Conservation (phyloP, 1,284 basidiomycete species). For the Moniliophthora roreri region DNA sequence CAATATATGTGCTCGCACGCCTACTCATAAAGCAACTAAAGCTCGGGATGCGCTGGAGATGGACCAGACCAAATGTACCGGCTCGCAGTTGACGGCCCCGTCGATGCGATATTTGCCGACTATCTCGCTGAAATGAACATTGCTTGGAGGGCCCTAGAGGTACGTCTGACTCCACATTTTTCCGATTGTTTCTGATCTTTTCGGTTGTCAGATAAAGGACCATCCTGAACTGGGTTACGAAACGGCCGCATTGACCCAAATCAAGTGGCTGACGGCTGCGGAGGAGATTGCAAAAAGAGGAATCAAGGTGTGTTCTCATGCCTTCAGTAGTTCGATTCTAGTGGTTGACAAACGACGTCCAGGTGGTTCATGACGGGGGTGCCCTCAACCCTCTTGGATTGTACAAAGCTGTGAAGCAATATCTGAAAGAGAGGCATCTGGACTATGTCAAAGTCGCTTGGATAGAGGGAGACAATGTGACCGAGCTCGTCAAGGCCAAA, state of each 20-base stretch:
- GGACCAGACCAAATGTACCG: constrained; percentile 15
- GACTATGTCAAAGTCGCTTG: constrained; percentile 21
- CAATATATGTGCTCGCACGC: neutral
- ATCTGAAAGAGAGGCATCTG: constrained; percentile 13
- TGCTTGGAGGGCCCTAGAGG: constrained; percentile 13
- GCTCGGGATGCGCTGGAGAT: constrained; percentile 14
- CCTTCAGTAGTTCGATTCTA: neutral
- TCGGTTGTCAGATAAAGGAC: constrained; percentile 7
- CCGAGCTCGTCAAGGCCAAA: constrained; percentile 7
- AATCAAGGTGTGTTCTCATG: constrained; percentile 16
- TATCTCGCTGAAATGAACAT: constrained; percentile 24
- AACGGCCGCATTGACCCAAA: constrained; percentile 15
- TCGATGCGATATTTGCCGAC: constrained; percentile 23
- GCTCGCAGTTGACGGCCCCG: constrained; percentile 17
- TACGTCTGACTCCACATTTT: neutral
- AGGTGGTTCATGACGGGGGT: constrained; percentile 20
- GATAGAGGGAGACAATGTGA: constrained; percentile 22
- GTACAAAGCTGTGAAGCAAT: constrained; percentile 14
- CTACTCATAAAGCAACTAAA: neutral
- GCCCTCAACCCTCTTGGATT: constrained; percentile 19
- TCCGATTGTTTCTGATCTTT: neutral
- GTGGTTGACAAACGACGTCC: no score
- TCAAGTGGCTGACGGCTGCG: constrained; percentile 15
- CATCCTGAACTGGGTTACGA: constrained; percentile 18
- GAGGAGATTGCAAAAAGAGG: constrained; percentile 18